Evolutionary conservation across 2,329 filamentous ascomycete species (phyloP).

Genomic region (Botrytis tulipae): DNA sequence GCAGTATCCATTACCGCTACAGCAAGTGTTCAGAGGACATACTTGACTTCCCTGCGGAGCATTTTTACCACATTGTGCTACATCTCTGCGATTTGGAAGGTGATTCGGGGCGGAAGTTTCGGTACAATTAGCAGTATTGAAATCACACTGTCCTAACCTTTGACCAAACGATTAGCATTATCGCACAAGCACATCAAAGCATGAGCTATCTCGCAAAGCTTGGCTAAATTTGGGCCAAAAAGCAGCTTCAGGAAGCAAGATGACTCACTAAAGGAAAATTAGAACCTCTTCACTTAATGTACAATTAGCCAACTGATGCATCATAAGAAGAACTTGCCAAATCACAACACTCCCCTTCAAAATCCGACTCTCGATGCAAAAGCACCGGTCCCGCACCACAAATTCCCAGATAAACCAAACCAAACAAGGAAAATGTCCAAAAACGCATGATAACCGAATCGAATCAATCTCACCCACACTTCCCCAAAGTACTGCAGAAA

Average conservation of each 20-base stretch:
- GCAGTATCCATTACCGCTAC: constrained; percentile 19
- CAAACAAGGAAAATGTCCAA: neutral
- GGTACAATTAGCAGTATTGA: neutral
- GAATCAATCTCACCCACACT: neutral
- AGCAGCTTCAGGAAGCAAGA: neutral
- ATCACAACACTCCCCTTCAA: neutral
- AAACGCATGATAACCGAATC: neutral
- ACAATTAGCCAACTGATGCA: neutral
- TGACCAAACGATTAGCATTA: neutral
- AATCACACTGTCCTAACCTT: neutral
- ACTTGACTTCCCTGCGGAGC: constrained; percentile 10
- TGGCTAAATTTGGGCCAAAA: neutral
- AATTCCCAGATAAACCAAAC: neutral
- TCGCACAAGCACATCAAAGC: neutral
- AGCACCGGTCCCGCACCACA: neutral
- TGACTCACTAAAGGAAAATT: neutral
- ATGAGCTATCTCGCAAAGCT: neutral
- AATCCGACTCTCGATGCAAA: neutral
- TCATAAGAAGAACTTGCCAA: neutral
- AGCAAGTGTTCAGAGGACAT: constrained; percentile 19
- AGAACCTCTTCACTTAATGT: neutral
- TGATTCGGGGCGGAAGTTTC: neutral
- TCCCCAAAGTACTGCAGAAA: neutral
- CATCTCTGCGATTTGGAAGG: constrained; percentile 24
- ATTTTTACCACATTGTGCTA: constrained; percentile 17